A percentile compares a stretch with the other conserved stretches of the same genome.
These are phyloP conservation scores for Limonomyces culmigenus DNA, from an alignment of 1,284 basidiomycete genomes.

Conservation along the genomic window DNA sequence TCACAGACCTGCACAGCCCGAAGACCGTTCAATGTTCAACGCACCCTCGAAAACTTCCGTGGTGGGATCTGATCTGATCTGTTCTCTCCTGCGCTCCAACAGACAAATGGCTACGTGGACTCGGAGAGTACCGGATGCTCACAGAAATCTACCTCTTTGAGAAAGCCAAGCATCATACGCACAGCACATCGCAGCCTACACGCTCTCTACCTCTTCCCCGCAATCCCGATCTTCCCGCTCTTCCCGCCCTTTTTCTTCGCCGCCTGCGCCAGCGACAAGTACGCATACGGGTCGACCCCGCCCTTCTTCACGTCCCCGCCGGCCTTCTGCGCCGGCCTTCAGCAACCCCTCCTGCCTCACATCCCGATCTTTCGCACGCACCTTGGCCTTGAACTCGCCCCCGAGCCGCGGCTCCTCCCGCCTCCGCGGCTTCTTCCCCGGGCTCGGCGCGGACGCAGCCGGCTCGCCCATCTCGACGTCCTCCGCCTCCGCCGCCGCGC, in stretches of 20 bases:
- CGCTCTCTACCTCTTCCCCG: conserved; percentile 28
- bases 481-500: conserved; percentile 39
- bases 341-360: too few relatives aligned
- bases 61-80: too few relatives aligned
- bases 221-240: conserved; percentile 26
- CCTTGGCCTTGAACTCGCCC: conserved; percentile 82
- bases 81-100: too few relatives aligned
- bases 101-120: too few relatives aligned
- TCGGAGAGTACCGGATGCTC: too few relatives aligned
- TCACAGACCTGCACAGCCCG: too few relatives aligned
- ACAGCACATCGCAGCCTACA: too few relatives aligned
- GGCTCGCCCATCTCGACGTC: conserved; percentile 65
- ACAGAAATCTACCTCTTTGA: too few relatives aligned
- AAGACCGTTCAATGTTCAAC: too few relatives aligned
- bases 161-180: too few relatives aligned
- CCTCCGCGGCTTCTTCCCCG: conserved; percentile 28
- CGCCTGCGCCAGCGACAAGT: conserved; percentile 69
- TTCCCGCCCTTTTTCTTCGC: conserved; percentile 44
- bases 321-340: conserved; percentile 44
- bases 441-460: conserved; percentile 19
- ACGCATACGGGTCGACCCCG: conserved; percentile 85
- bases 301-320: conserved; percentile 84
- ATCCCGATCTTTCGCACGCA: too few relatives aligned
- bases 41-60: too few relatives aligned
- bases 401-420: conserved; percentile 51